Percentiles rank a stretch among this genome's conserved stretches.
Conservation (phyloP, 805 yeast species). For the Yamadazyma phyllophila region DNA sequence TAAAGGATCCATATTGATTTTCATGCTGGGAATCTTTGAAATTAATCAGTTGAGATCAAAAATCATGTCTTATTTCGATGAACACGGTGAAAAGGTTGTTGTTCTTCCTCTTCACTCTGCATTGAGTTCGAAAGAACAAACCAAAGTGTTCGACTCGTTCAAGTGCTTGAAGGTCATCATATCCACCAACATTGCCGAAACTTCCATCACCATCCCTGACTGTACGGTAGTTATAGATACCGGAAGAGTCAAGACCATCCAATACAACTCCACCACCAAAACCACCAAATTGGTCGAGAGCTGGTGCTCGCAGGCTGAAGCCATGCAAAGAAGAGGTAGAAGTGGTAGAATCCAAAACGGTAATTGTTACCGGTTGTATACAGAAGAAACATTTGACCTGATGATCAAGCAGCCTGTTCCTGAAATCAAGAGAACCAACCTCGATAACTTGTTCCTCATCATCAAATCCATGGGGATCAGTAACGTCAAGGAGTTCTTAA, state of each 20-base stretch:
- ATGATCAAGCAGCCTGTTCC: slow-evolving; percentile 81
- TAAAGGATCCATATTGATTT: slow-evolving; percentile 75
- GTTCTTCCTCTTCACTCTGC: slow-evolving; percentile 88
- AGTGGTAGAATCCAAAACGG: slow-evolving; percentile 95
- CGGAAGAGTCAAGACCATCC: slow-evolving; percentile 79
- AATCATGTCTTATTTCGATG: slow-evolving; percentile 4
- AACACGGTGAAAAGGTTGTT: slow-evolving; percentile 22
- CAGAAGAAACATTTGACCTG: slow-evolving; percentile 50
- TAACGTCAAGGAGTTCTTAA: slow-evolving; percentile 66
- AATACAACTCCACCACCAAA: slow-evolving; percentile 65
- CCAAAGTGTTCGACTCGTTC: slow-evolving; percentile 62
- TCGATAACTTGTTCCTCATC: slow-evolving; percentile 77
- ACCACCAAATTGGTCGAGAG: slow-evolving; percentile 70
- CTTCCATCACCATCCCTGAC: slow-evolving; percentile 94
- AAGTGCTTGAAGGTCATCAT: slow-evolving; percentile 76
- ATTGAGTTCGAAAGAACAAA: slow-evolving; percentile 77
- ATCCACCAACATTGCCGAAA: slow-evolving; percentile 93
- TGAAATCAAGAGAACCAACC: slow-evolving; percentile 79
- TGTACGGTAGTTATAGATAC: slow-evolving; percentile 88
- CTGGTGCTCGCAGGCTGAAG: slow-evolving; percentile 91
- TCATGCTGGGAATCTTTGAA: slow-evolving; percentile 89
- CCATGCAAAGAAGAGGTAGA: slow-evolving; percentile 90
- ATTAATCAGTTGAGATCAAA: slow-evolving; percentile 50
- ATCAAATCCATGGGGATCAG: slow-evolving; percentile 87
- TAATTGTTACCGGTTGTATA: slow-evolving; percentile 74